Evolutionary conservation across 2,329 filamentous ascomycete species (phyloP), one percentile per base, ranked within the genome.

Genomic region (Trichoderma sp.): DNA sequence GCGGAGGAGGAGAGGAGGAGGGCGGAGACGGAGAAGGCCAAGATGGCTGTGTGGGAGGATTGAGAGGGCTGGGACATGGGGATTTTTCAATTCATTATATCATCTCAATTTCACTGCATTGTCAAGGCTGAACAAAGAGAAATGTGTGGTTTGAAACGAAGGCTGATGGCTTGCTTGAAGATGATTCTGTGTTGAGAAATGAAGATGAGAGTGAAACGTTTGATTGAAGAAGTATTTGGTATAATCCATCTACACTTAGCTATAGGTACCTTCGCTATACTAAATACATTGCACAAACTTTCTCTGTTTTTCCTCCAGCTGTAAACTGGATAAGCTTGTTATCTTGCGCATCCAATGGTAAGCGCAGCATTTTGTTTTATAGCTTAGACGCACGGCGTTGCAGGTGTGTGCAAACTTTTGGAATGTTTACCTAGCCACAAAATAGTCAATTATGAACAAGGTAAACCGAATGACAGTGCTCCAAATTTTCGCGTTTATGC

Each of bases 41-140:
- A 91, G 84, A 86, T 86, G 70, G 90, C 92, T n/a, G 85, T 97
- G 30, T 98, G 96, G 96, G 90, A 96, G 69, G 92, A 90, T 75
- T 91, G 76, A 67, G 34, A 18, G 16, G 7, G n/a, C 4, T 43
- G 39, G 39, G 39, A 6, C 39, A 43, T 43, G 16, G n/a, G 39
- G 39, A 18, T 18, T 43, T 43, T 8, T 8, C n/a, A 4, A 8
- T 43, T 43, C 14, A n/a, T 43, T n/a, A n/a, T n/a, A n/a, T n/a
- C 7, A 3, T 43, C 7, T n/a, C 39, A 43, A n/a, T 10, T 43
- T 10, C 8, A 43, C 16, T n/a, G 6, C 39, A 43, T n/a, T 10
- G 2, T n/a, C 6, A 43, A 18, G 16, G 18, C 10, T 43, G 18
- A 18, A 8, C 5, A n/a, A n/a, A 8, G 39, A n/a, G 39, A 43